These are phyloP conservation scores for Triangularia setosa DNA, from an alignment of 2,329 filamentous ascomycete species.

Conservation along the genomic window DNA sequence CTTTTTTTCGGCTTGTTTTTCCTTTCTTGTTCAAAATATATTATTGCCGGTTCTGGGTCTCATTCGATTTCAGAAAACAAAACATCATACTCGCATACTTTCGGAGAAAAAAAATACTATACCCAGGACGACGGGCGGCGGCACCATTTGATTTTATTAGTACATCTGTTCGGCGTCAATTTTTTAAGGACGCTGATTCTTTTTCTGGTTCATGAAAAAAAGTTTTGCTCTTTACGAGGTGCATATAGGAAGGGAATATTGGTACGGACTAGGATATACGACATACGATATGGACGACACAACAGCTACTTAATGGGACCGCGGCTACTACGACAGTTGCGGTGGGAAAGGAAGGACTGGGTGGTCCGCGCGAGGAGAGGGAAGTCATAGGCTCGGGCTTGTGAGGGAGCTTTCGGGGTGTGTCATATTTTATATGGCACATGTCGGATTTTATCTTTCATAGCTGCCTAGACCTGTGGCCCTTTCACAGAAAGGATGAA, in stretches of 20 bases:
- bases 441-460: background rate
- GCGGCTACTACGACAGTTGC: background rate
- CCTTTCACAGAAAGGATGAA: background rate
- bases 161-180: conserved; percentile 12
- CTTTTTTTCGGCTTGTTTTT: background rate
- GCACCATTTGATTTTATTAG: conserved; percentile 10
- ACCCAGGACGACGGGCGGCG: conserved; percentile 9
- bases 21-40: background rate
- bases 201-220: conserved; percentile 15
- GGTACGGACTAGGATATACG: background rate
- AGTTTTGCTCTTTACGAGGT: conserved; percentile 18
- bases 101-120: conserved; percentile 14
- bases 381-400: background rate
- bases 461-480: background rate
- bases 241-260: background rate
- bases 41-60: background rate
- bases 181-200: background rate
- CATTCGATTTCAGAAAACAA: background rate
- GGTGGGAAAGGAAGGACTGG: background rate
- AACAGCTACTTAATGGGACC: background rate
- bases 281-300: background rate
- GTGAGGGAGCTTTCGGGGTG: background rate
- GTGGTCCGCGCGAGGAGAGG: background rate
- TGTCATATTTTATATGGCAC: background rate
- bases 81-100: background rate